Evolutionary conservation across 73 alveolate genomes (phyloP), one percentile per base, ranked within the genome.

Genomic region (Halteria grandinella): DNA sequence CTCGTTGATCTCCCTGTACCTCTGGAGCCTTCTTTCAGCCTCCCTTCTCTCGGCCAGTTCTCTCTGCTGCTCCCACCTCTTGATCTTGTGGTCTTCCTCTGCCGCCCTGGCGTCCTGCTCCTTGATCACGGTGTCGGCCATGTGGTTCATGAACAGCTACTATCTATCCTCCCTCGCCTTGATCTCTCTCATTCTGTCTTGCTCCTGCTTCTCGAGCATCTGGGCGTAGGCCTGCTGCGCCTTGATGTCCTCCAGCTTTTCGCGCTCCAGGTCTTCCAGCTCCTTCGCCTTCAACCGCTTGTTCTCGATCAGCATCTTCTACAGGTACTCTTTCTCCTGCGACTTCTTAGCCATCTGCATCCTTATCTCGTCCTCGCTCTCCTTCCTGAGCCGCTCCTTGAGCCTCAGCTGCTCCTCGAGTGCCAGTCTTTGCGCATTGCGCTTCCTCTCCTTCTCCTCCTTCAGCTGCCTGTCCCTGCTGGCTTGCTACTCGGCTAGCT

Each of bases 41-140:
- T 10, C 25, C 24, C 14, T 29, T 15, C 58, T 80, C 21, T 79
- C 90, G 8, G 44, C 52, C 66, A 27, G 47, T 80, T 70, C 78
- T 64, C 27, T 45, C 18, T 71, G 64, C 39, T 15, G 17, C 69
- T 45, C 77, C 50, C 29, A 48, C 24, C 52, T 72, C 64, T 62
- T 31, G 33, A 50, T 79, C 71, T 51, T 79, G 20, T 66, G 55
- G 2, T 72, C 90, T 45, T 79, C 90, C n/a, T 79, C 82, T 27
- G 18, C 36, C 48, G 31, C 23, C 47, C 51, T 71, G 24, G 18
- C 23, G 25, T 79, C 74, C 69, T 59, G 73, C 36, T 71, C 75
- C 71, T 52, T 71, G 40, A 79, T 32, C 15, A 79, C 90, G 10
- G 79, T 36, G 52, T 79, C 90, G 17, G 90, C 90, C 90, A 79